phyloP scores from a whole-genome alignment of 2,329 filamentous ascomycete species.

The Xylaria sp. region DNA sequence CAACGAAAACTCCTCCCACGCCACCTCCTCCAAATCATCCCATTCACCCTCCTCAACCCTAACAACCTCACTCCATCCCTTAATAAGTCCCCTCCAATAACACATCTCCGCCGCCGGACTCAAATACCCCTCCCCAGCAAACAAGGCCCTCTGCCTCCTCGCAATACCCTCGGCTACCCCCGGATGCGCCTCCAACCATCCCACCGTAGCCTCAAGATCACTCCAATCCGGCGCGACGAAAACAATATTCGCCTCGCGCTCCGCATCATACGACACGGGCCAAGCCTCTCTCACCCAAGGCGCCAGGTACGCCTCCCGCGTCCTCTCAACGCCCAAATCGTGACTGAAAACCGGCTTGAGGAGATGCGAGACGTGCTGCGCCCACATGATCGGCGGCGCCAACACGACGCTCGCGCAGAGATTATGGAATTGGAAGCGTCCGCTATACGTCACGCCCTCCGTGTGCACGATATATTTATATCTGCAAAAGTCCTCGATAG shows the following conservation, averaged over 20 bases:
- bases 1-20: slow-evolving; percentile 39
- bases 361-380: slow-evolving; percentile 48
- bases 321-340: slow-evolving; percentile 2
- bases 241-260: slow-evolving; percentile 34
- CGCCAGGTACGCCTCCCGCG: slow-evolving; percentile 23
- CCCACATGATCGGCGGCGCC: slow-evolving; percentile 43
- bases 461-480: slow-evolving; percentile 49
- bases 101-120: slow-evolving; percentile 47
- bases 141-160: slow-evolving; percentile 40
- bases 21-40: slow-evolving; percentile 32
- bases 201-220: slow-evolving; percentile 42
- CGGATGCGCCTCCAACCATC: slow-evolving; percentile 42
- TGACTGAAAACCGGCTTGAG: slow-evolving; percentile 41
- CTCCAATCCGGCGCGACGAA: slow-evolving; percentile 49
- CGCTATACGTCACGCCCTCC: slow-evolving; percentile 50
- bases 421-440: slow-evolving; percentile 47
- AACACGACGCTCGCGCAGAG: slow-evolving; percentile 45
- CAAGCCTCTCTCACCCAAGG: slow-evolving; percentile 34
- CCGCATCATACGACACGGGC: slow-evolving; percentile 29
- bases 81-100: slow-evolving; percentile 47
- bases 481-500: slow-evolving; percentile 47
- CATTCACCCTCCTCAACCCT: slow-evolving; percentile 34
- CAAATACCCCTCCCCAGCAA: slow-evolving; percentile 41
- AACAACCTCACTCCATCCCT: slow-evolving; percentile 43
- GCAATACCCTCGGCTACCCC: slow-evolving; percentile 43